Evolutionary conservation across 2,329 filamentous ascomycete genomes (phyloP).

Genomic region (Hyphodiscus sp.): DNA sequence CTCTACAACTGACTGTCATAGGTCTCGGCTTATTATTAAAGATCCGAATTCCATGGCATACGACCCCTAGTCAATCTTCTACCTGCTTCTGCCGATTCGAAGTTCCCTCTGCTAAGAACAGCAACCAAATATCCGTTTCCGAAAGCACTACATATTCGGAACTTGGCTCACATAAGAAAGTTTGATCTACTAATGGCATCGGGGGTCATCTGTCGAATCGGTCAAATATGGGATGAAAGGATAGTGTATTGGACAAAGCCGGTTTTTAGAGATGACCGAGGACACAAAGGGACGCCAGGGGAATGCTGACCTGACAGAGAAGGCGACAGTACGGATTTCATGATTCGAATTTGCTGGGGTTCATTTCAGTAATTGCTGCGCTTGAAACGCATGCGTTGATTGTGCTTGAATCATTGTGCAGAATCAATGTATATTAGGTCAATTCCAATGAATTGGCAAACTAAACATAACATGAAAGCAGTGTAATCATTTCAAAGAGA

Average conservation of each 20-base stretch:
- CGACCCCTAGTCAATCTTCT: too few relatives aligned
- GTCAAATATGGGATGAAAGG: background rate
- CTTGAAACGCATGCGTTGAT: too few relatives aligned
- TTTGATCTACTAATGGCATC: background rate
- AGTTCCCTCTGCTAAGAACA: too few relatives aligned
- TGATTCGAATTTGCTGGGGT: too few relatives aligned
- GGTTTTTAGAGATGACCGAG: background rate
- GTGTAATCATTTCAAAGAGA: background rate
- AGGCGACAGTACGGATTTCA: too few relatives aligned
- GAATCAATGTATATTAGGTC: background rate
- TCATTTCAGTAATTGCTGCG: too few relatives aligned
- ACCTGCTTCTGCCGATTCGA: too few relatives aligned
- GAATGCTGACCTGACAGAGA: too few relatives aligned
- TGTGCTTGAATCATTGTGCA: background rate
- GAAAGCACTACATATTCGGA: background rate
- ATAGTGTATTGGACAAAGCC: background rate
- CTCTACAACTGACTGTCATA: too few relatives aligned
- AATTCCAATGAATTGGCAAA: background rate
- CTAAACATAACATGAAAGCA: background rate
- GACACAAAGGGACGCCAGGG: background rate
- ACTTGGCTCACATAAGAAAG: background rate
- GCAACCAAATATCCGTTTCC: too few relatives aligned
- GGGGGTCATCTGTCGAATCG: background rate
- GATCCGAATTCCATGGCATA: too few relatives aligned
- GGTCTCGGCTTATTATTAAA: too few relatives aligned